Conservation (phyloP, 805 yeast genomes). For the Schwanniomyces pseudopolymorphus region DNA sequence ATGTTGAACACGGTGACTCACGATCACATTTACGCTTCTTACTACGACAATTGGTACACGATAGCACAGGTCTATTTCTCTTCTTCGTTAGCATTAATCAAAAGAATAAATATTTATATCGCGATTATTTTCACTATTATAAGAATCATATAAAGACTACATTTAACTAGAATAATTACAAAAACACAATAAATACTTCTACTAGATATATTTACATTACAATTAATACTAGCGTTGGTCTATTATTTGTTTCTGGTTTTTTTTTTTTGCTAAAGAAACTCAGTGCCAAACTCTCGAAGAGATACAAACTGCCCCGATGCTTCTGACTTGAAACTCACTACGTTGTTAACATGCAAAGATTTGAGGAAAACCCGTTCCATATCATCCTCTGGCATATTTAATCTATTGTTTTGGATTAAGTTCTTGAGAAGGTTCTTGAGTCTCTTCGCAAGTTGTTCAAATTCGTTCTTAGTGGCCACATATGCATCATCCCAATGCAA, state of each 20-base stretch:
- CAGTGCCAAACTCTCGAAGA: not conserved
- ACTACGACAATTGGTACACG: conserved; percentile 14
- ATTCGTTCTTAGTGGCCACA: not conserved
- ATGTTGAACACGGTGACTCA: conserved; percentile 12
- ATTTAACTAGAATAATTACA: too few species aligned
- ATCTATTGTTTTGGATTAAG: not conserved
- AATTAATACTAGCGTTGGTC: too few species aligned
- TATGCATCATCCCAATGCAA: not conserved
- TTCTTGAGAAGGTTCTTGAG: not conserved
- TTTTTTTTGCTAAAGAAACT: not conserved
- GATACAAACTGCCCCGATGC: not conserved
- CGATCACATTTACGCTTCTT: conserved; percentile 19
- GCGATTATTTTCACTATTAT: too few species aligned
- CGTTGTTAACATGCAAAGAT: not conserved
- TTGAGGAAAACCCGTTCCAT: not conserved
- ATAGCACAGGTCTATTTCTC: conserved; percentile 16
- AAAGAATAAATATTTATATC: not conserved
- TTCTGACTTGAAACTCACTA: not conserved
- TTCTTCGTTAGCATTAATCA: conserved; percentile 5
- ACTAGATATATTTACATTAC: too few species aligned
- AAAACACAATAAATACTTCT: too few species aligned
- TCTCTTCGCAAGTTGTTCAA: not conserved
- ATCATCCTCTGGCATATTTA: not conserved
- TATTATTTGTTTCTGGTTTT: too few species aligned
- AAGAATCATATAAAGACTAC: too few species aligned